These are phyloP conservation scores for Globisporangium cederbergense DNA, from an alignment of 352 stramenopile genomes.

Conservation along the genomic window DNA sequence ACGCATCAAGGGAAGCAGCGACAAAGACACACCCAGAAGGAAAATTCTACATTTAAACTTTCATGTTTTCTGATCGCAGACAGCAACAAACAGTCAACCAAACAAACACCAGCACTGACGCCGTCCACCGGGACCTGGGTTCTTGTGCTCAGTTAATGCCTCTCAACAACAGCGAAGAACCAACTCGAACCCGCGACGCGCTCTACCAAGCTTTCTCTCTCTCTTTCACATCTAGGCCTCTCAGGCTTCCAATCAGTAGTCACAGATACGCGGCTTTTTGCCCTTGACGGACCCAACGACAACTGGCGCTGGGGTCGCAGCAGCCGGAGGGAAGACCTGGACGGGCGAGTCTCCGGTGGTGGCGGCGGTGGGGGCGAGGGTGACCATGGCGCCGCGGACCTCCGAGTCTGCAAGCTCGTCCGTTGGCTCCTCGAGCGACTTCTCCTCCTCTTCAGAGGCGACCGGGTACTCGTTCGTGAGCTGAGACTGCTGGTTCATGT, in stretches of 20 bases:
- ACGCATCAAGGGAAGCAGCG: too few species aligned
- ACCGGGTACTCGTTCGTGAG: neutral
- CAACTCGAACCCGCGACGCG: too few species aligned
- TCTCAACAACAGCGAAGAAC: too few species aligned
- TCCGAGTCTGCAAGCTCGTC: neutral
- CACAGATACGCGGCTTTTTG: conserved; percentile 10
- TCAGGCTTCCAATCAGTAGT: neutral
- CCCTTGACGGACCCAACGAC: too few species aligned
- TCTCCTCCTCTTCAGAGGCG: neutral
- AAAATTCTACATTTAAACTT: too few species aligned
- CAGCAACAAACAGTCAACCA: too few species aligned
- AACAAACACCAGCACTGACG: too few species aligned
- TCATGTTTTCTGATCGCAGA: too few species aligned
- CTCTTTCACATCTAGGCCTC: neutral
- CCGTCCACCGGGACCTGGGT: too few species aligned
- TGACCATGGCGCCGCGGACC: neutral
- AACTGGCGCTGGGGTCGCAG: neutral
- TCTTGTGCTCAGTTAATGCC: too few species aligned
- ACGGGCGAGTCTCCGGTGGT: neutral
- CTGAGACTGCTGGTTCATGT: conserved; percentile 16
- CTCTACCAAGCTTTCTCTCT: neutral
- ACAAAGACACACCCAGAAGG: too few species aligned
- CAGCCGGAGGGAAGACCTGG: neutral
- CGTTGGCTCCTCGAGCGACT: neutral
- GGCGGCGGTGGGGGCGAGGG: neutral